Base-by-base conservation (phyloP, 2,329 filamentous ascomycete species). In the Botryotinia globosa region DNA sequence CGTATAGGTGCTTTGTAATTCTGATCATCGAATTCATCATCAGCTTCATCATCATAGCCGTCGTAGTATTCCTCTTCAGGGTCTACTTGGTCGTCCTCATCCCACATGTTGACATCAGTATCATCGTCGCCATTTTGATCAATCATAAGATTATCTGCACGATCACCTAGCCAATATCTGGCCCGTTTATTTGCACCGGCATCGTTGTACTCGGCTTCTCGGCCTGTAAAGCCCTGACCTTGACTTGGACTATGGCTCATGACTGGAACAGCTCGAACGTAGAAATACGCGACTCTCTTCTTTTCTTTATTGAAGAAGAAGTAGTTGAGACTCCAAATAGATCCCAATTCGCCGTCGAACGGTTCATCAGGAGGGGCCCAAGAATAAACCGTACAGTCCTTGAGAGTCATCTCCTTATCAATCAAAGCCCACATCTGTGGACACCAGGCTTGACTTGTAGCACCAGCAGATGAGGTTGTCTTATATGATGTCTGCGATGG, bases 281-380 rank as follows among this genome's bases (percentile, higher is more conserved):
- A 97, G 63, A 99, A 85, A 81, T 99, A 99, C 74, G 94, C 94
- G 29, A 99, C 95, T 59, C 96, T 90, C 85, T 98, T 98, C 80
- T 91, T 88, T 39, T 90, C 86, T 79, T 95, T 95, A 85, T 97
- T 98, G 87, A 98, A 98, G 82, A 98, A 97, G 85, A 99, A 97
- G 83, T 97, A 98, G 82, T 98, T 94, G 75, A 94, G 87, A 67
- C 93, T 94, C 95, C 95, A 99, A 75, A 99, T 94, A 16, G 94
- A 92, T 74, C 93, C 93, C 80, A 98, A 94, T 74, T 97, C 94
- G 75, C 94, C 94, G 78, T 94, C 92, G 78, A 97, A 97, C 0
- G 94, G 94, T 79, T 97, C 94, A 74, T 94, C 93, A 58, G 94
- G 91, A 0, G 96, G 96, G 69, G 92, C 89, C 83, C 97, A 99